Evolutionary conservation across 2,329 filamentous ascomycete genomes (phyloP).

Genomic region (Fusarium liriodendri): DNA sequence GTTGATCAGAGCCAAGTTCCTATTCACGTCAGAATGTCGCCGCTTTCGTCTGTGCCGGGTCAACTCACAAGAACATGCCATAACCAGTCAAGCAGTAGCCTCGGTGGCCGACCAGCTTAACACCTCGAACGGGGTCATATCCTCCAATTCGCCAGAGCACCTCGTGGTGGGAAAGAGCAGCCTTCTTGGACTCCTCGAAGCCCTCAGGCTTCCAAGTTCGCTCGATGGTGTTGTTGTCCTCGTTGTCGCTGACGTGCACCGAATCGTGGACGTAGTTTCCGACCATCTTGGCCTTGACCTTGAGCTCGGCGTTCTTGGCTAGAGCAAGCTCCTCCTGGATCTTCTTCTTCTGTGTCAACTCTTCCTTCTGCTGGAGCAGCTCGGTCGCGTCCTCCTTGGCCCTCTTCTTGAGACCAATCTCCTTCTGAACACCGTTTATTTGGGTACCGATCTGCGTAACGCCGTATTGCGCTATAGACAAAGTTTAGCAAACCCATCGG

Average conservation of each 20-base stretch:
- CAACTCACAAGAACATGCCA: conserved; percentile 78
- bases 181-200: conserved; percentile 77
- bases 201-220: conserved; percentile 85
- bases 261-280: conserved; percentile 81
- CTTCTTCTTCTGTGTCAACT: conserved; percentile 86
- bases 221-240: conserved; percentile 86
- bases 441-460: conserved; percentile 83
- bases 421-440: conserved; percentile 90
- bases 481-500: conserved; percentile 15
- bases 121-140: conserved; percentile 91
- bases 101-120: conserved; percentile 93
- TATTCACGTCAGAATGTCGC: conserved; percentile 28
- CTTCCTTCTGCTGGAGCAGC: conserved; percentile 80
- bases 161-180: conserved; percentile 91
- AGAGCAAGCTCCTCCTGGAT: conserved; percentile 77
- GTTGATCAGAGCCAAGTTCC: conserved; percentile 91
- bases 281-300: conserved; percentile 83
- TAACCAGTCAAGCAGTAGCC: conserved; percentile 93
- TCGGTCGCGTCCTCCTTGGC: conserved; percentile 89
- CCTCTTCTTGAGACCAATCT: conserved; percentile 93
- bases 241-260: conserved; percentile 84
- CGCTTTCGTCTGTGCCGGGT: neutral
- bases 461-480: conserved; percentile 70
- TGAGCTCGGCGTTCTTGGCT: conserved; percentile 79
- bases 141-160: conserved; percentile 89